Evolutionary conservation across 352 stramenopile species (phyloP).

Genomic region (Paralagenidium karlingii): DNA sequence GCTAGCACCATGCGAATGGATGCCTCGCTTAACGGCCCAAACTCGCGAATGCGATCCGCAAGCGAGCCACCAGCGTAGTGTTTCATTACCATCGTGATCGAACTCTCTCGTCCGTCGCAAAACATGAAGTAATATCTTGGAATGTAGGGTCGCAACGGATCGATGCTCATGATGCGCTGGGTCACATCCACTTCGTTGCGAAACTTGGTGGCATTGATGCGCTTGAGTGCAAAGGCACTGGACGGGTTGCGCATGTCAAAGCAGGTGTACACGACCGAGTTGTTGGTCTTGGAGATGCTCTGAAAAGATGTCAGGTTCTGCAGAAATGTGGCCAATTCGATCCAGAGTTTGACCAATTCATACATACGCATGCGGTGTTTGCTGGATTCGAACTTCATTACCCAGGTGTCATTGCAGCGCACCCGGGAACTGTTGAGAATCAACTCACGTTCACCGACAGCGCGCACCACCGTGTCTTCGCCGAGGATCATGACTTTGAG

Average conservation of each 20-base stretch:
- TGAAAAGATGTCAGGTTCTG: slow-evolving; percentile 28
- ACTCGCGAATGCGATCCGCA: slow-evolving; percentile 22
- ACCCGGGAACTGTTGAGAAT: slow-evolving; percentile 36
- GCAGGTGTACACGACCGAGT: slow-evolving; percentile 42
- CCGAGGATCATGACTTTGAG: slow-evolving; percentile 41
- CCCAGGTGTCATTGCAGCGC: slow-evolving; percentile 36
- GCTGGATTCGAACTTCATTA: slow-evolving; percentile 27
- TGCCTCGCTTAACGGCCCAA: slow-evolving; percentile 16
- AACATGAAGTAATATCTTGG: slow-evolving; percentile 45
- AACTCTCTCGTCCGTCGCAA: slow-evolving; percentile 26
- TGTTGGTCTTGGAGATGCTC: slow-evolving; percentile 31
- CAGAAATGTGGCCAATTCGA: slow-evolving; percentile 35
- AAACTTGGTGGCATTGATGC: slow-evolving; percentile 19
- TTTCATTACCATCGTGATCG: slow-evolving; percentile 50
- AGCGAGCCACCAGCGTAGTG: slow-evolving; percentile 42
- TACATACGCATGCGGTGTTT: slow-evolving; percentile 28
- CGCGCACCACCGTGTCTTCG: slow-evolving; percentile 24
- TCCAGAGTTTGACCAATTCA: slow-evolving; percentile 38
- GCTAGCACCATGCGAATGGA: slow-evolving; percentile 21
- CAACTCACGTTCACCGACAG: slow-evolving; percentile 26
- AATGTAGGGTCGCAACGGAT: slow-evolving; percentile 23
- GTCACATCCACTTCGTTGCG: slow-evolving; percentile 28
- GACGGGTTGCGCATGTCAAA: slow-evolving; percentile 11
- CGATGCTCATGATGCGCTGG: slow-evolving; percentile 17
- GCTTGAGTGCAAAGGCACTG: slow-evolving; percentile 31